These are phyloP conservation scores for Phytophthora aleatoria DNA, from an alignment of 352 stramenopile species.

Conservation along the genomic window DNA sequence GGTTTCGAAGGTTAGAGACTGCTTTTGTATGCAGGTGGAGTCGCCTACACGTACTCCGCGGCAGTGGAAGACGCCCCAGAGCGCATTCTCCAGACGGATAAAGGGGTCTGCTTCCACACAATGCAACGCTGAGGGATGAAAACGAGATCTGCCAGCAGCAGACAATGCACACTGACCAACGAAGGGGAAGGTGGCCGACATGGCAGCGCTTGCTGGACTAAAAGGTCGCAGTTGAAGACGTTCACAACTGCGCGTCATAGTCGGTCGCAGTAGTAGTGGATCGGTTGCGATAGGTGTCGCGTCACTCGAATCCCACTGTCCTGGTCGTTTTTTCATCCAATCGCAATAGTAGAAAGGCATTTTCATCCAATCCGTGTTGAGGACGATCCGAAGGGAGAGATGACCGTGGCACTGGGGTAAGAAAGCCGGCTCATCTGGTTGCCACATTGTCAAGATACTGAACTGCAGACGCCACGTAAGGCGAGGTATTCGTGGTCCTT, in stretches of 20 bases:
- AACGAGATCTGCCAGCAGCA: background rate
- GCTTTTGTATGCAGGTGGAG: background rate
- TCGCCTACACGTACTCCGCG: conserved; percentile 1
- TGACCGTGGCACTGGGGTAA: conserved; percentile 8
- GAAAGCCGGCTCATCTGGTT: conserved; percentile 9
- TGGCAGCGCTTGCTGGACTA: conserved; percentile 1
- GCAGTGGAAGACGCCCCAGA: conserved; percentile 34
- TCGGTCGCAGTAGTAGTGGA: conserved; percentile 8
- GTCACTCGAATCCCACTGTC: conserved; percentile 4
- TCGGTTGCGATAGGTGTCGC: background rate
- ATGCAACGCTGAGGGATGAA: background rate
- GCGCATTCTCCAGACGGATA: conserved; percentile 32
- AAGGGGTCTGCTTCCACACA: conserved; percentile 27
- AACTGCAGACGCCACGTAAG: conserved; percentile 5
- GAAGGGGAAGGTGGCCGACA: conserved; percentile 42
- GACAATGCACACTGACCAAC: conserved; percentile 28
- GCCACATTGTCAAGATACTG: conserved; percentile 16
- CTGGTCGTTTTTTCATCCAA: conserved; percentile 1
- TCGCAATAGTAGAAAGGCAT: background rate
- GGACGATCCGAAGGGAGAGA: conserved; percentile 18
- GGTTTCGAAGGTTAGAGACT: background rate
- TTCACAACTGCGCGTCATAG: conserved; percentile 3
- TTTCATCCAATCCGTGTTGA: conserved; percentile 19
- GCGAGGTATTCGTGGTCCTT: conserved; percentile 10
- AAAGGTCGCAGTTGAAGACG: conserved; percentile 2